phyloP scores from a whole-genome alignment of 2,329 filamentous ascomycete species.

The Aspergillus alliaceus region DNA sequence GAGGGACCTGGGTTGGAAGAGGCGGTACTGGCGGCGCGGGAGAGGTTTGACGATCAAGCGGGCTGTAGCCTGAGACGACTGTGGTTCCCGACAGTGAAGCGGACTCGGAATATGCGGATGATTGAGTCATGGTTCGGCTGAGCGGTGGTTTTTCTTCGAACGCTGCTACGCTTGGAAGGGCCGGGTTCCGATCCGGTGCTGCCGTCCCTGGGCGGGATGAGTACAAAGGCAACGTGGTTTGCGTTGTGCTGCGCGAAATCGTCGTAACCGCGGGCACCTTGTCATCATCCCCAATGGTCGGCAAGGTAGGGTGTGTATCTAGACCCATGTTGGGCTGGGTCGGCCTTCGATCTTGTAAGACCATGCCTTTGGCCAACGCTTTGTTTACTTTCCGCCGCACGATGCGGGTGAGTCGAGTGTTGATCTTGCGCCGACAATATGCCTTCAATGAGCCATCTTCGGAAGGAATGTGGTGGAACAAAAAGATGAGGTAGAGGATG shows the following conservation, averaged over 20 bases:
- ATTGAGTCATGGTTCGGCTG: constrained; percentile 46
- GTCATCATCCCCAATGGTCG: constrained; percentile 53
- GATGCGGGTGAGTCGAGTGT: constrained; percentile 78
- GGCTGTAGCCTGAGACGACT: constrained; percentile 34
- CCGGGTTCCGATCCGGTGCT: constrained; percentile 32
- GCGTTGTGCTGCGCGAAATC: constrained; percentile 45
- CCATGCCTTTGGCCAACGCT: constrained; percentile 75
- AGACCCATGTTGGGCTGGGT: constrained; percentile 35
- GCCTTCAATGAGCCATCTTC: constrained; percentile 76
- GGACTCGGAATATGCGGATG: constrained; percentile 54
- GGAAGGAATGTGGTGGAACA: constrained; percentile 87
- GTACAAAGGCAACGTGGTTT: constrained; percentile 66
- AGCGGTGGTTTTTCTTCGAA: constrained; percentile 43
- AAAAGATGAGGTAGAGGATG: constrained; percentile 80
- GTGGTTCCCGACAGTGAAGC: constrained; percentile 45
- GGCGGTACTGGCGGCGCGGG: constrained; percentile 34
- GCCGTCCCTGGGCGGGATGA: constrained; percentile 60
- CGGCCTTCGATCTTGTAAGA: constrained; percentile 54
- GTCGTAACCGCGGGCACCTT: constrained; percentile 32
- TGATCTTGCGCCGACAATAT: constrained; percentile 91
- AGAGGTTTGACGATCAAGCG: constrained; percentile 31
- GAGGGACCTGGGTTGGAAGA: constrained; percentile 25
- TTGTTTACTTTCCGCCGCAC: constrained; percentile 86
- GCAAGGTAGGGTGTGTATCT: constrained; percentile 58
- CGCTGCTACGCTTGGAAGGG: constrained; percentile 41